Conservation (phyloP, 2,329 filamentous ascomycete species). For the Pezizomycotina sp. region DNA sequence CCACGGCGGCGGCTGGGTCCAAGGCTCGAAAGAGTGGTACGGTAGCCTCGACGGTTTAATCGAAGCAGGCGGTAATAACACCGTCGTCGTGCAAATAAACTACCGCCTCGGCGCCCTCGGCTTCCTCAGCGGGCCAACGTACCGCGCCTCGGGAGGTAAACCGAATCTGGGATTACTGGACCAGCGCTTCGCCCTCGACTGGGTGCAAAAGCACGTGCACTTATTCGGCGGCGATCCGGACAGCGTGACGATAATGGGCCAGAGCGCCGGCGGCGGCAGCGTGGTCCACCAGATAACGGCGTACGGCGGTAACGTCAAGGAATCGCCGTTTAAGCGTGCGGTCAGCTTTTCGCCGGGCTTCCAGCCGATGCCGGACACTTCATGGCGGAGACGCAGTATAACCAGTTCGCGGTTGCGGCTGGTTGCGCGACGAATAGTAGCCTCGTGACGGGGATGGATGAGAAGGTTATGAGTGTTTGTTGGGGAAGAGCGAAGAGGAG, state of each 20-base stretch:
- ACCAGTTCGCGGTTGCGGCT: constrained; percentile 21
- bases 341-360: constrained; percentile 28
- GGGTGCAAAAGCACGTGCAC: constrained; percentile 61
- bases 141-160: constrained; percentile 30
- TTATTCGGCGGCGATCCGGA: constrained; percentile 62
- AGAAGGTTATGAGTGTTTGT: no score
- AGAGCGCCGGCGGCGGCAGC: constrained; percentile 40
- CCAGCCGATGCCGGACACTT: constrained; percentile 18
- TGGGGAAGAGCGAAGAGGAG: no score
- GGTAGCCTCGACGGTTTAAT: constrained; percentile 25
- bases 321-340: constrained; percentile 32
- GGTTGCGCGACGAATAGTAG: no score
- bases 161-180: constrained; percentile 57
- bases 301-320: constrained; percentile 19
- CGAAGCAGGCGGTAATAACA: constrained; percentile 40
- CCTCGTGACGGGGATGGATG: no score
- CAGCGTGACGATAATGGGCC: constrained; percentile 68
- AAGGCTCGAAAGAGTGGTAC: constrained; percentile 27
- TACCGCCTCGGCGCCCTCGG: constrained; percentile 62
- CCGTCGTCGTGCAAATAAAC: constrained; percentile 62
- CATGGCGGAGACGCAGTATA: constrained; percentile 19
- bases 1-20: constrained; percentile 33
- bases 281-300: constrained; percentile 17
- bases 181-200: constrained; percentile 54
- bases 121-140: constrained; percentile 51